These are phyloP conservation scores for Fagopyrum esculentum DNA, from an alignment of 148 eudicot genomes.

Conservation along the genomic window DNA sequence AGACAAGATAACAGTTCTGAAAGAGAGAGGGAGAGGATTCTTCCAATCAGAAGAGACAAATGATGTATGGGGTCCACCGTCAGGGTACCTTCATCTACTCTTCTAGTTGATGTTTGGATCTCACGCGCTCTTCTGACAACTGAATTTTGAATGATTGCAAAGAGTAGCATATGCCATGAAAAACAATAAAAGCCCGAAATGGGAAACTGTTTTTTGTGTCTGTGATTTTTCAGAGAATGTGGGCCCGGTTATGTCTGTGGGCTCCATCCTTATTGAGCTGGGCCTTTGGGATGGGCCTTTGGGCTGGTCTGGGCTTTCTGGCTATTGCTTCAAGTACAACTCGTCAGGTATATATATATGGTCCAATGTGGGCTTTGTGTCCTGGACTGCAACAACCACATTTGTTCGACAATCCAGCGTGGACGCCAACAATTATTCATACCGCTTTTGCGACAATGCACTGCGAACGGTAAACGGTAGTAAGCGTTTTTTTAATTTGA, in stretches of 20 bases:
- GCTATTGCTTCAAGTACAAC: too few relatives aligned
- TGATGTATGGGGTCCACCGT: slow-evolving; percentile 1
- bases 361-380: too few relatives aligned
- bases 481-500: too few relatives aligned
- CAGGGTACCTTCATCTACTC: not conserved
- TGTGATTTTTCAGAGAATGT: not conserved
- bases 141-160: slow-evolving; percentile 1
- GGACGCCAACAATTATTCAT: too few relatives aligned
- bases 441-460: too few relatives aligned
- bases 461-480: too few relatives aligned
- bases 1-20: not conserved
- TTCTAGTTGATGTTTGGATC: not conserved
- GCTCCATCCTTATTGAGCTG: not conserved
- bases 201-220: not conserved
- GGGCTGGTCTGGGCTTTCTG: not conserved
- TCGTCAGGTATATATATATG: too few relatives aligned
- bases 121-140: slow-evolving; percentile 2
- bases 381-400: too few relatives aligned
- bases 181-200: not conserved
- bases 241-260: not conserved
- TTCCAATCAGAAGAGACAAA: slow-evolving; percentile 6
- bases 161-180: not conserved
- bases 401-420: too few relatives aligned
- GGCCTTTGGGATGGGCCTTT: not conserved
- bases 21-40: not conserved